Conservation (phyloP, 2,329 filamentous ascomycete species). For the Epicoccum sorghinum region DNA sequence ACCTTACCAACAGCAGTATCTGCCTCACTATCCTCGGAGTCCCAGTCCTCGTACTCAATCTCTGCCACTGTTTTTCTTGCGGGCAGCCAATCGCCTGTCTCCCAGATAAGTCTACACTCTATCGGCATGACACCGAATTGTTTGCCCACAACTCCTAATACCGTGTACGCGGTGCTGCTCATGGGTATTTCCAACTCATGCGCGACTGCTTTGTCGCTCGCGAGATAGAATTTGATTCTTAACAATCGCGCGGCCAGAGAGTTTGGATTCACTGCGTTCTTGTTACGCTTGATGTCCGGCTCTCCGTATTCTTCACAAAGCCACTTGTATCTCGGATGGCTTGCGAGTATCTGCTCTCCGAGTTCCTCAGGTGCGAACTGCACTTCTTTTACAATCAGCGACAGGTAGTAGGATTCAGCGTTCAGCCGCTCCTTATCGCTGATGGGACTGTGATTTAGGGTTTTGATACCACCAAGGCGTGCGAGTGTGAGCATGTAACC, state of each 20-base stretch:
- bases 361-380: slow-evolving; percentile 63
- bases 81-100: slow-evolving; percentile 90
- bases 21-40: slow-evolving; percentile 49
- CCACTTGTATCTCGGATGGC: slow-evolving; percentile 74
- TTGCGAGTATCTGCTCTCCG: slow-evolving; percentile 59
- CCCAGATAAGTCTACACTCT: slow-evolving; percentile 74
- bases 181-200: slow-evolving; percentile 66
- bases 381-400: slow-evolving; percentile 78
- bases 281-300: slow-evolving; percentile 64
- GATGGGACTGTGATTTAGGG: slow-evolving; percentile 75
- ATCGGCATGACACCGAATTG: slow-evolving; percentile 71
- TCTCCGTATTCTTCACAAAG: slow-evolving; percentile 79
- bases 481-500: slow-evolving; percentile 88
- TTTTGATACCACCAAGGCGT: slow-evolving; percentile 70
- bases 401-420: slow-evolving; percentile 92
- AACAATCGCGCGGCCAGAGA: slow-evolving; percentile 82
- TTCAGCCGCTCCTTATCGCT: slow-evolving; percentile 77
- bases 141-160: slow-evolving; percentile 78
- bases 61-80: slow-evolving; percentile 65
- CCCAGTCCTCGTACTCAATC: slow-evolving; percentile 58
- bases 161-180: slow-evolving; percentile 78
- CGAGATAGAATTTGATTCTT: slow-evolving; percentile 60
- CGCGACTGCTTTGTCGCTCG: slow-evolving; percentile 9
- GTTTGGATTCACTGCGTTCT: slow-evolving; percentile 67
- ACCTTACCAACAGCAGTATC: slow-evolving; percentile 73